Percentiles rank a stretch among this genome's conserved stretches.
These are phyloP conservation scores for Pseudocercospora fijiensis DNA, from an alignment of 2,329 filamentous ascomycete genomes.

Conservation along the genomic window DNA sequence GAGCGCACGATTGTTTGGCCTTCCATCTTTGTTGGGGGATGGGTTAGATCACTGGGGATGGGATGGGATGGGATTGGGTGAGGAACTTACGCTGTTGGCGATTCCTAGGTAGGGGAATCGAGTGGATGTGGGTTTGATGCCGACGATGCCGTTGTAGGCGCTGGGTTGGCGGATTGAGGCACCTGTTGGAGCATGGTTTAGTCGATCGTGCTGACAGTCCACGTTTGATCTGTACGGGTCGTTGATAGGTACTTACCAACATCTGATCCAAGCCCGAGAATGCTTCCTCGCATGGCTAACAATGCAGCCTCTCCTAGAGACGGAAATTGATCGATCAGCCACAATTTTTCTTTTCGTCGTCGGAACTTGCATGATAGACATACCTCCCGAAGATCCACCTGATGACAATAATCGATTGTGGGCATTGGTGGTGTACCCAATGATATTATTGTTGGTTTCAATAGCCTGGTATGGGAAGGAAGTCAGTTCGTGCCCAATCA, in stretches of 20 bases:
- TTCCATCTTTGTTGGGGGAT: background rate
- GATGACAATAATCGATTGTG: conserved; percentile 57
- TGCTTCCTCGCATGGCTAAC: background rate
- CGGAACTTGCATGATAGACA: too few species aligned
- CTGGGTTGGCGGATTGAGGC: background rate
- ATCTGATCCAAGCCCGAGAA: background rate
- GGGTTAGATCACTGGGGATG: background rate
- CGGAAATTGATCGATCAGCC: background rate
- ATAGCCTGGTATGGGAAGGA: conserved; percentile 3
- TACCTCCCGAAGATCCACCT: conserved; percentile 64
- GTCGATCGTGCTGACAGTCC: too few species aligned
- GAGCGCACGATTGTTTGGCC: background rate
- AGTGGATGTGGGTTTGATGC: background rate
- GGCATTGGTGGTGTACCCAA: conserved; percentile 55
- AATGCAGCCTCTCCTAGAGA: background rate
- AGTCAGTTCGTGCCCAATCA: too few species aligned
- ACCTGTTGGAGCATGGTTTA: too few species aligned
- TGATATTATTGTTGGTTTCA: conserved; percentile 38
- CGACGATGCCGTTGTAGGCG: background rate
- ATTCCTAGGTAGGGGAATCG: background rate
- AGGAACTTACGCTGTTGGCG: background rate
- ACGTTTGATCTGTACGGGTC: too few species aligned
- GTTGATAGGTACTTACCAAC: background rate
- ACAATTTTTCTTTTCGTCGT: too few species aligned
- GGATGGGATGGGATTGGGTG: too few species aligned